These are phyloP conservation scores for Teunomyces atbi DNA, from an alignment of 805 yeast genomes.

Conservation along the genomic window DNA sequence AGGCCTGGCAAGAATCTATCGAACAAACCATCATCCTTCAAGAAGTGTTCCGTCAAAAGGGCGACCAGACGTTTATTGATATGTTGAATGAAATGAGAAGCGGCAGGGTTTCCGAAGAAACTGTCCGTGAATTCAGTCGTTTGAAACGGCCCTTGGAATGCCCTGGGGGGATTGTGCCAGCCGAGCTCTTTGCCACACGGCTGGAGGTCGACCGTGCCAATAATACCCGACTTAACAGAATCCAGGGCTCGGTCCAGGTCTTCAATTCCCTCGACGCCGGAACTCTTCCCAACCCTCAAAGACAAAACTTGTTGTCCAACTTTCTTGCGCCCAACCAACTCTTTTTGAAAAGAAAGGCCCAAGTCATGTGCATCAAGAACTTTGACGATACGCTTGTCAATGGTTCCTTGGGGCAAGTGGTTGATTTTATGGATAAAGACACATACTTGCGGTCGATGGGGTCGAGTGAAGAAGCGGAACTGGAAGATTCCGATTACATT, in stretches of 20 bases:
- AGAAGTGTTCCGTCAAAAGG: conserved; percentile 74
- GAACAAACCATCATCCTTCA: conserved; percentile 55
- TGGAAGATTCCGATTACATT: conserved; percentile 15
- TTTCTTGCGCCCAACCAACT: conserved; percentile 62
- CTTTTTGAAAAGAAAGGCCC: conserved; percentile 66
- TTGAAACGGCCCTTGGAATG: conserved; percentile 51
- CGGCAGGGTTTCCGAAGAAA: conserved; percentile 53
- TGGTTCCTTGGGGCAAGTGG: conserved; percentile 72
- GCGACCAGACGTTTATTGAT: conserved; percentile 64
- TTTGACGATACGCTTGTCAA: conserved; percentile 70
- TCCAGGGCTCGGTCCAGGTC: conserved; percentile 44
- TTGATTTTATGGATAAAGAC: conserved; percentile 49
- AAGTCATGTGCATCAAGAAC: conserved; percentile 80
- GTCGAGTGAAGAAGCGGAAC: neutral
- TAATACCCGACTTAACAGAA: conserved; percentile 40
- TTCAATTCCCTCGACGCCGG: conserved; percentile 62
- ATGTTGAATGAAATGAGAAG: conserved; percentile 76
- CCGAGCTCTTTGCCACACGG: conserved; percentile 73
- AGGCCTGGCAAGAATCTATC: conserved; percentile 60
- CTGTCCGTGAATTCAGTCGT: conserved; percentile 48
- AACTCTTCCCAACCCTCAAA: conserved; percentile 37
- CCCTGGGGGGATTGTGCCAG: conserved; percentile 63
- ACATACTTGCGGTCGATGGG: conserved; percentile 30
- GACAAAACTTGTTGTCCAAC: conserved; percentile 48
- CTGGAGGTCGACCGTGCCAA: conserved; percentile 71